Evolutionary conservation across 495 filamentous ascomycete species (phyloP).

Genomic region (Aspergillus homomorphus): DNA sequence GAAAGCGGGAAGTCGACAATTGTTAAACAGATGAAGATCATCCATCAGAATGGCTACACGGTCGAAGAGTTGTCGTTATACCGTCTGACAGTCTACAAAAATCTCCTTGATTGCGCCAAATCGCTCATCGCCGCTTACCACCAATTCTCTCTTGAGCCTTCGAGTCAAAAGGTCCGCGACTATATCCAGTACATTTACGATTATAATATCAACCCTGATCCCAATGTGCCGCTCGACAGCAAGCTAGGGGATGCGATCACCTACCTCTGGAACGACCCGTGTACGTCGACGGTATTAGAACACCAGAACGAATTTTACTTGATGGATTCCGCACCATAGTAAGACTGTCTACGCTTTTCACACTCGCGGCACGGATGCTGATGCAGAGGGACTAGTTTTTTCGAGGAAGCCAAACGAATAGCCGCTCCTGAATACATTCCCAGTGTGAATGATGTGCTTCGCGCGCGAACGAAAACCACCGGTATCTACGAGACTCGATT

Average conservation of each 20-base stretch:
- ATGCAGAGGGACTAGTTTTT: slow-evolving; percentile 65
- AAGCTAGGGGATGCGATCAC: slow-evolving; percentile 79
- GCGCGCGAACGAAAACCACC: slow-evolving; percentile 97
- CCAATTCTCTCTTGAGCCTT: slow-evolving; percentile 78
- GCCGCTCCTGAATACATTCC: slow-evolving; percentile 82
- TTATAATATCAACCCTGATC: slow-evolving; percentile 87
- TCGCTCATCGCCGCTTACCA: slow-evolving; percentile 83
- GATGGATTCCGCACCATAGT: slow-evolving; percentile 99
- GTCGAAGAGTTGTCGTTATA: slow-evolving; percentile 89
- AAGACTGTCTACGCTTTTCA: slow-evolving; percentile 34
- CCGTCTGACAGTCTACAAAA: slow-evolving; percentile 95
- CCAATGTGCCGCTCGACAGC: slow-evolving; percentile 72
- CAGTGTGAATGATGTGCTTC: slow-evolving; percentile 86
- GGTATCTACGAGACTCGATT: slow-evolving; percentile 99
- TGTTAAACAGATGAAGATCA: slow-evolving; percentile 99
- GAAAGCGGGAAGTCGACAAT: slow-evolving; percentile 99
- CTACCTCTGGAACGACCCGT: slow-evolving; percentile 85
- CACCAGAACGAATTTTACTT: slow-evolving; percentile 97
- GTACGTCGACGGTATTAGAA: slow-evolving; percentile 80
- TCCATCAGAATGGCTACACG: slow-evolving; percentile 95
- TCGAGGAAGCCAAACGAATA: slow-evolving; percentile 88
- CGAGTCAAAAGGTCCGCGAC: slow-evolving; percentile 64
- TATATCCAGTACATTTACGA: slow-evolving; percentile 77
- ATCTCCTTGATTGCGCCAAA: slow-evolving; percentile 93
- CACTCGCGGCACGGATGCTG: background rate